Conservation (phyloP, 345 rosid species). For the Corchorus olitorius region DNA sequence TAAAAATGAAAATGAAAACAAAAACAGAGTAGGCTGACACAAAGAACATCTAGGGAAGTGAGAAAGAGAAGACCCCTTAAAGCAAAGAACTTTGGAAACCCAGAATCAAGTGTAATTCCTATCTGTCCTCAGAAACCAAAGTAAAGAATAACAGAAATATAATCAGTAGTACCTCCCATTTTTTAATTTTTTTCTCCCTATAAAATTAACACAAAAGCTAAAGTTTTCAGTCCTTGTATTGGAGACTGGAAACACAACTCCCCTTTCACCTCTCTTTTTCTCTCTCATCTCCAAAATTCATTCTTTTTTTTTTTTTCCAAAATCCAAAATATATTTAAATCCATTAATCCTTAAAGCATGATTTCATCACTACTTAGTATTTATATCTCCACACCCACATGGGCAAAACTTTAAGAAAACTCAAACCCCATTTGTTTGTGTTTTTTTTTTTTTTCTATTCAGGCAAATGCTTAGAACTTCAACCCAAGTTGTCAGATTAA, state of each 20-base stretch:
- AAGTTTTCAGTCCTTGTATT: constrained; percentile 61
- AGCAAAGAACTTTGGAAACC: constrained; percentile 53
- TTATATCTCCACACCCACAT: constrained; percentile 68
- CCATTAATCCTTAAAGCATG: constrained; percentile 31
- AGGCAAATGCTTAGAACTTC: constrained; percentile 31
- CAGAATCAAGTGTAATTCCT: constrained; percentile 49
- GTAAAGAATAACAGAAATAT: constrained; percentile 47
- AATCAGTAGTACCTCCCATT: constrained; percentile 16
- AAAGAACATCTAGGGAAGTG: constrained; percentile 73
- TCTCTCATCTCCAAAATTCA: constrained; percentile 13
- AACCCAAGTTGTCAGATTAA: constrained; percentile 26
- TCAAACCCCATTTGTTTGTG: constrained; percentile 36
- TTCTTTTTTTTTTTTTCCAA: neutral
- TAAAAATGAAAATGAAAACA: neutral
- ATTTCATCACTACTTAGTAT: constrained; percentile 70
- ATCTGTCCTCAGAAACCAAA: constrained; percentile 47
- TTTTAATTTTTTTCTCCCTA: constrained; percentile 45
- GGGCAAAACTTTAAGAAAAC: constrained; percentile 57
- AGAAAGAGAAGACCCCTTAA: constrained; percentile 45
- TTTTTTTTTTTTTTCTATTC: constrained; percentile 27
- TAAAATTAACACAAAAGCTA: constrained; percentile 44
- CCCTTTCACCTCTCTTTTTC: constrained; percentile 24
- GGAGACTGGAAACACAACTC: constrained; percentile 53
- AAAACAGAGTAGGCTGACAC: constrained; percentile 36
- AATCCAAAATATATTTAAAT: neutral